Conservation (phyloP, 495 filamentous ascomycete genomes). For the Penicillium lagena region DNA sequence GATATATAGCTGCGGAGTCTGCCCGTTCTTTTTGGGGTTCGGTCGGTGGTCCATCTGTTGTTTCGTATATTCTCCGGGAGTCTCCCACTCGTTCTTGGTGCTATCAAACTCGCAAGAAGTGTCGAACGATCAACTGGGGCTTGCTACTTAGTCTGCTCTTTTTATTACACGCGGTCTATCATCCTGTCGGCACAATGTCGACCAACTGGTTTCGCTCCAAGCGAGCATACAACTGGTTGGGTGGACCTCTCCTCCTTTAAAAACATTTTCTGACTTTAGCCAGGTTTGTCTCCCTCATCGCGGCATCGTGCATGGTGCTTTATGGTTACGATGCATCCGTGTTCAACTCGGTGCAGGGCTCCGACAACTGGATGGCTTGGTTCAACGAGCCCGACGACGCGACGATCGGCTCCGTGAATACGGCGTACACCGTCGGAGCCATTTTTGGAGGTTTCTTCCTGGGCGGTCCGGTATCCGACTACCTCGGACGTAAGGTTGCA, state of each 20-base stretch:
- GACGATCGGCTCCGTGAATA: conserved; percentile 52
- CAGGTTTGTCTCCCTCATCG: conserved; percentile 57
- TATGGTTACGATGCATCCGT: conserved; percentile 64
- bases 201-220: conserved; percentile 12
- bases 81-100: too few relatives aligned
- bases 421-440: conserved; percentile 57
- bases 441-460: conserved; percentile 58
- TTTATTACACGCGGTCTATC: too few relatives aligned
- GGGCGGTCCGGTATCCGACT: conserved; percentile 51
- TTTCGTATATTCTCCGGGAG: too few relatives aligned
- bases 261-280: background rate
- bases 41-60: too few relatives aligned
- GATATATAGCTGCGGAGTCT: conserved; percentile 9
- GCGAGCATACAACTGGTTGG: conserved; percentile 34
- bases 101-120: too few relatives aligned
- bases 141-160: too few relatives aligned
- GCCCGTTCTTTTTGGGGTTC: too few relatives aligned
- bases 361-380: conserved; percentile 51
- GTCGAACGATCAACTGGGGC: too few relatives aligned
- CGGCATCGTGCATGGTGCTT: conserved; percentile 60
- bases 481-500: conserved; percentile 48
- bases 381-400: conserved; percentile 48
- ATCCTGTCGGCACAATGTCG: too few relatives aligned
- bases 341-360: conserved; percentile 57
- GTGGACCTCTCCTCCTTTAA: background rate